Evolutionary conservation across 2,329 filamentous ascomycete species (phyloP).

Genomic region (Verticillium nubilum): DNA sequence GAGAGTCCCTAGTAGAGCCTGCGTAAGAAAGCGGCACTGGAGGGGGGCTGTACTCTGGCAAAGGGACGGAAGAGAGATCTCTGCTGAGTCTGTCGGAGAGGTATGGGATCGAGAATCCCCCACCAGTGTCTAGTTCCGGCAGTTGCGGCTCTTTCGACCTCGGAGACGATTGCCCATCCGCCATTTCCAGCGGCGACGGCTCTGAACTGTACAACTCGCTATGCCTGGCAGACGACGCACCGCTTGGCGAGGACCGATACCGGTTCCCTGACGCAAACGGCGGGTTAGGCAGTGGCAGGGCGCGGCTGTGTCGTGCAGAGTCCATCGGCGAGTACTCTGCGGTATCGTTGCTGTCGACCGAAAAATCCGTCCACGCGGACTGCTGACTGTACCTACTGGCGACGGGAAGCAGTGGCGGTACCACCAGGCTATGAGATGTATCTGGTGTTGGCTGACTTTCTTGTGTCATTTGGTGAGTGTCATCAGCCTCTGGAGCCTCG

Average conservation of each 20-base stretch:
- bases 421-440: slow-evolving; percentile 38
- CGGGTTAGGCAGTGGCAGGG: slow-evolving; percentile 10
- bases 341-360: slow-evolving; percentile 46
- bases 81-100: slow-evolving; percentile 26
- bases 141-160: slow-evolving; percentile 31
- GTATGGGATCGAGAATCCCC: slow-evolving; percentile 45
- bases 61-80: slow-evolving; percentile 24
- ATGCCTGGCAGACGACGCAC: slow-evolving; percentile 10
- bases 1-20: slow-evolving; percentile 21
- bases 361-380: slow-evolving; percentile 57
- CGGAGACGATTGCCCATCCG: slow-evolving; percentile 1
- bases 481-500: slow-evolving; percentile 6
- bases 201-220: slow-evolving; percentile 22
- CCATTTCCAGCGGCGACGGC: slow-evolving; percentile 21
- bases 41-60: slow-evolving; percentile 46
- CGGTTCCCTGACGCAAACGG: slow-evolving; percentile 8
- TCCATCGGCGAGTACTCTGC: slow-evolving; percentile 21
- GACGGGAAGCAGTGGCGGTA: slow-evolving; percentile 38
- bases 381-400: slow-evolving; percentile 47
- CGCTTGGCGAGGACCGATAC: slow-evolving; percentile 6
- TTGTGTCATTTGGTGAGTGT: slow-evolving; percentile 7
- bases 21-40: slow-evolving; percentile 36
- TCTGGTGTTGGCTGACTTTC: slow-evolving; percentile 20
- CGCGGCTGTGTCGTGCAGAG: slow-evolving; percentile 6
- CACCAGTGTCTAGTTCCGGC: slow-evolving; percentile 45